These are phyloP conservation scores for Coprinopsis marcescibilis DNA, from an alignment of 768 basidiomycete genomes.

Conservation along the genomic window DNA sequence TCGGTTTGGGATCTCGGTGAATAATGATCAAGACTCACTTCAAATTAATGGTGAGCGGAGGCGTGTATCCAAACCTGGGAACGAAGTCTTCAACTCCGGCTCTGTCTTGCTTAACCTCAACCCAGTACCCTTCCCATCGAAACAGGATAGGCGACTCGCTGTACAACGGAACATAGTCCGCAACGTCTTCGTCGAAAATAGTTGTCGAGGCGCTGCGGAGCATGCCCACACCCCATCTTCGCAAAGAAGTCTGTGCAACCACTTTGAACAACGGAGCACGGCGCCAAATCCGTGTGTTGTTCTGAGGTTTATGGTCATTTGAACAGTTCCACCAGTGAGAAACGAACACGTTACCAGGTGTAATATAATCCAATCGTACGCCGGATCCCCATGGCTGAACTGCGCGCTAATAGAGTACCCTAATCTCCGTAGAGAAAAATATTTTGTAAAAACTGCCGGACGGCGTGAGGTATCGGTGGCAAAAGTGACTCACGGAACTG, in stretches of 20 bases:
- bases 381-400: constrained; percentile 41
- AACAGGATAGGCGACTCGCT: constrained; percentile 34
- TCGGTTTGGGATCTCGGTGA: background rate
- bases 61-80: background rate
- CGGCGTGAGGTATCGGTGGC: background rate
- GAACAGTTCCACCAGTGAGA: background rate
- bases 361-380: constrained; percentile 44
- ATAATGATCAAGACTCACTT: constrained; percentile 1
- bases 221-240: constrained; percentile 31
- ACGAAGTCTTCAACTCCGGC: constrained; percentile 3
- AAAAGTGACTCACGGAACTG: constrained; percentile 29
- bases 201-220: no score
- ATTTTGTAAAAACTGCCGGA: background rate
- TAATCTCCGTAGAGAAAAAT: constrained; percentile 12
- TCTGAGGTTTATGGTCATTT: background rate
- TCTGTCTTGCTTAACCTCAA: constrained; percentile 24
- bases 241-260: constrained; percentile 31
- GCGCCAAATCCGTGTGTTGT: constrained; percentile 28
- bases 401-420: constrained; percentile 39
- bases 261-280: constrained; percentile 36
- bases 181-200: constrained; percentile 15
- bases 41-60: background rate
- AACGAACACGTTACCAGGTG: constrained; percentile 30
- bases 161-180: constrained; percentile 36
- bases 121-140: constrained; percentile 35